Percentiles rank a stretch among this genome's conserved stretches.
Evolutionary conservation across 306 rosid species (phyloP).

Genomic region (Biancaea sappan): DNA sequence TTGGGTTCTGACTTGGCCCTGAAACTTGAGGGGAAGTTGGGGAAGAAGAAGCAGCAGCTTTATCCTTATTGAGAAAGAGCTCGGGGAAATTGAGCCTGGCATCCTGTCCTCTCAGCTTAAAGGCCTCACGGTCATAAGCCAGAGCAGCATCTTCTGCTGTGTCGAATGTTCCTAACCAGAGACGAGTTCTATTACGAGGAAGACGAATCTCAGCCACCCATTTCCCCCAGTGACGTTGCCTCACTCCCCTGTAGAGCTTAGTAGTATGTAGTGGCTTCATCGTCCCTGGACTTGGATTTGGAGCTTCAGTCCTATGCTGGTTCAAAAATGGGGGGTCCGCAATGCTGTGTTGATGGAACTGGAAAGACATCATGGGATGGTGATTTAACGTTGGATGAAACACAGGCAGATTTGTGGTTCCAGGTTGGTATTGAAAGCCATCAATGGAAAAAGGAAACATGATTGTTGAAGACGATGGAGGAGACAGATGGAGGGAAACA

Average conservation of each 20-base stretch:
- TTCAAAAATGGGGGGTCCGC: conserved; percentile 35
- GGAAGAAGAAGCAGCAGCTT: conserved; percentile 35
- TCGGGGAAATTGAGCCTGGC: conserved; percentile 91
- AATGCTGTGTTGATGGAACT: too few species aligned
- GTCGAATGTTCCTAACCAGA: conserved; percentile 94
- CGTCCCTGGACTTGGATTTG: too few species aligned
- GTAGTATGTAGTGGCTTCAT: conserved; percentile 58
- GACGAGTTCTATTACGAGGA: conserved; percentile 80
- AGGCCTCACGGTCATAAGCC: conserved; percentile 94
- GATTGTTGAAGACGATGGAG: conserved; percentile 48
- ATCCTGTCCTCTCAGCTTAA: conserved; percentile 81
- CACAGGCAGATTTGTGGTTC: conserved; percentile 35
- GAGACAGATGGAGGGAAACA: conserved; percentile 21
- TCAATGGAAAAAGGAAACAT: conserved; percentile 70
- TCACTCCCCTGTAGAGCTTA: conserved; percentile 85
- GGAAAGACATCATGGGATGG: conserved; percentile 53
- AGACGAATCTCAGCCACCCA: conserved; percentile 97
- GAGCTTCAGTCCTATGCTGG: too few species aligned
- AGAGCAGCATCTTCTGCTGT: conserved; percentile 91
- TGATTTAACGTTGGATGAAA: conserved; percentile 41
- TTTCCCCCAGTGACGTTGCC: conserved; percentile 98
- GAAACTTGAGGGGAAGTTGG: too few species aligned
- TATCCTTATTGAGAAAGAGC: conserved; percentile 57
- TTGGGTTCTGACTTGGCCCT: too few species aligned
- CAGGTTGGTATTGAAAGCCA: conserved; percentile 41